Evolutionary conservation across 768 basidiomycete species (phyloP).

Genomic region (Trametes cingulata): DNA sequence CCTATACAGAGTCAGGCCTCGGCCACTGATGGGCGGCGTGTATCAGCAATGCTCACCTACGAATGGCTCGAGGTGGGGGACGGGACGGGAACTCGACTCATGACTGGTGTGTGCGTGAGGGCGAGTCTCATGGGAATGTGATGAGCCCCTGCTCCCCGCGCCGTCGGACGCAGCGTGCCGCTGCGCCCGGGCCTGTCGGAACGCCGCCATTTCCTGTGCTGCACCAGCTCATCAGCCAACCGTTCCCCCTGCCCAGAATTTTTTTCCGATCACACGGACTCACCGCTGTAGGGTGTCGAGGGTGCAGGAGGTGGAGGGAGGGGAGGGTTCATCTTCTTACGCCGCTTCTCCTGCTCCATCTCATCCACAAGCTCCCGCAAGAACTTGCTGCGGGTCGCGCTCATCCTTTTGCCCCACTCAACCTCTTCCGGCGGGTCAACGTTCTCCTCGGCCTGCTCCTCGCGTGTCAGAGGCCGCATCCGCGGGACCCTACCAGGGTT

Average conservation of each 20-base stretch:
- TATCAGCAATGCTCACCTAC: background rate
- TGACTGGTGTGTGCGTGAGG: constrained; percentile 3
- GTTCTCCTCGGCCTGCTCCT: constrained; percentile 66
- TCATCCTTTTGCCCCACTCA: constrained; percentile 78
- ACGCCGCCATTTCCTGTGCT: constrained; percentile 21
- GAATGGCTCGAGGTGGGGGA: constrained; percentile 14
- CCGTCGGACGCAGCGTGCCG: constrained; percentile 19
- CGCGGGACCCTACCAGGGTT: constrained; percentile 66
- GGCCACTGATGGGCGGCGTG: background rate
- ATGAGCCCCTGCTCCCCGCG: constrained; percentile 29
- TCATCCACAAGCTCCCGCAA: constrained; percentile 64
- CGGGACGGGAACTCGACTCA: constrained; percentile 10
- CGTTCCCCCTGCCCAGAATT: background rate
- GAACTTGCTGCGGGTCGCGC: constrained; percentile 67
- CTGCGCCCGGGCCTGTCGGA: constrained; percentile 24
- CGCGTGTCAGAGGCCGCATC: constrained; percentile 53
- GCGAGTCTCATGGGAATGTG: constrained; percentile 29
- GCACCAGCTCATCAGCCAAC: background rate
- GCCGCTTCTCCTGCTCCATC: constrained; percentile 39
- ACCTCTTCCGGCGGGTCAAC: constrained; percentile 77
- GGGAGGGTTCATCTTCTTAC: constrained; percentile 38
- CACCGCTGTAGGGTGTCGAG: constrained; percentile 18
- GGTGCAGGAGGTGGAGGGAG: constrained; percentile 28
- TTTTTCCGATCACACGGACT: background rate
- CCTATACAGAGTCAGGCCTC: background rate